Conservation (phyloP, 2,329 filamentous ascomycete genomes). For the Stromatinia cepivora region DNA sequence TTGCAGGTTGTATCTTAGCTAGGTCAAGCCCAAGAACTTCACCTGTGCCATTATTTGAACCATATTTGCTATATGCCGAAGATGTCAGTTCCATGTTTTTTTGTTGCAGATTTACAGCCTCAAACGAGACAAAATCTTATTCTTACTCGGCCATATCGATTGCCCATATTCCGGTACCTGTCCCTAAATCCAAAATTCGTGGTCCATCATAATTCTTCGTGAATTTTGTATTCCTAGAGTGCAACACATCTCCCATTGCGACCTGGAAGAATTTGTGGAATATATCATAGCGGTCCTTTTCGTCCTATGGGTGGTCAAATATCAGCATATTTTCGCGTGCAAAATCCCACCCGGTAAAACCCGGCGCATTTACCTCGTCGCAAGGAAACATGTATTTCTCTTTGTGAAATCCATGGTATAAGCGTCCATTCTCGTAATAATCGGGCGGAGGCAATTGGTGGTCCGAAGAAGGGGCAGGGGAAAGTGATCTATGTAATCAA, state of each 20-base stretch:
- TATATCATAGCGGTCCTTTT: slow-evolving; percentile 77
- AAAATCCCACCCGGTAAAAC: neutral
- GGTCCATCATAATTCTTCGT: slow-evolving; percentile 38
- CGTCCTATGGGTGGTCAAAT: slow-evolving; percentile 49
- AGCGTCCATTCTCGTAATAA: slow-evolving; percentile 64
- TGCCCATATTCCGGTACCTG: slow-evolving; percentile 88
- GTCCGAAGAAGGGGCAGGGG: slow-evolving; percentile 21
- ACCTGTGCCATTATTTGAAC: slow-evolving; percentile 9
- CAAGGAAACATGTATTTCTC: slow-evolving; percentile 76
- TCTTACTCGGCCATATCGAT: slow-evolving; percentile 79
- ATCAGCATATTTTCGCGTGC: slow-evolving; percentile 24
- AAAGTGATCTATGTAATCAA: slow-evolving; percentile 29
- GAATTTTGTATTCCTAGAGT: slow-evolving; percentile 42
- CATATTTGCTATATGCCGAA: slow-evolving; percentile 22
- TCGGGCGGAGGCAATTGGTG: slow-evolving; percentile 40
- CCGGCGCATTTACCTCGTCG: slow-evolving; percentile 60
- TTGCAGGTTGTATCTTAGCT: slow-evolving; percentile 59
- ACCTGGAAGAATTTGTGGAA: slow-evolving; percentile 76
- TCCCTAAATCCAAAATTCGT: slow-evolving; percentile 68
- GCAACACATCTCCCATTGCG: slow-evolving; percentile 54
- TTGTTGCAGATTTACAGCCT: neutral
- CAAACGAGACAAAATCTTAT: slow-evolving; percentile 19
- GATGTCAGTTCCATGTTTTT: slow-evolving; percentile 10
- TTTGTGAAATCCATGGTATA: slow-evolving; percentile 66
- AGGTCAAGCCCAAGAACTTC: slow-evolving; percentile 64